Evolutionary conservation across 2,329 filamentous ascomycete genomes (phyloP).

Genomic region (Plectosphaerella sp.): DNA sequence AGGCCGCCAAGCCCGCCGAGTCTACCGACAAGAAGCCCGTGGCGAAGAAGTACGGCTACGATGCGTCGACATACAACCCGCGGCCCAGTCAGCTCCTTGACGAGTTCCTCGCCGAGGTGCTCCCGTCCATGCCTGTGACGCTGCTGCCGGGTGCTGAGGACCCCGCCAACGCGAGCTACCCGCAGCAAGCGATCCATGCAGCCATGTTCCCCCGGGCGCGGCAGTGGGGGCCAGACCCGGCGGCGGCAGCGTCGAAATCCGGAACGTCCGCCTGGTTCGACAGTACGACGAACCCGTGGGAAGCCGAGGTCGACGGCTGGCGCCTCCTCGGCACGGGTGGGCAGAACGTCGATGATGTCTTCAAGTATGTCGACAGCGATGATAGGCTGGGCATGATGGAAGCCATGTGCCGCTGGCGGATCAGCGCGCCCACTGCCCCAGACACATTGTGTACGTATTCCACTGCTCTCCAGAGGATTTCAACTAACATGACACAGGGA

Average conservation of each 20-base stretch:
- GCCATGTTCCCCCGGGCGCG: constrained; percentile 82
- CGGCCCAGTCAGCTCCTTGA: constrained; percentile 81
- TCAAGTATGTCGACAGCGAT: constrained; percentile 80
- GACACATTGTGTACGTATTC: constrained; percentile 79
- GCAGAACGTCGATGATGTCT: constrained; percentile 90
- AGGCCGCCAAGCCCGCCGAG: constrained; percentile 30
- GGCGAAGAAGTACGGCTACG: constrained; percentile 89
- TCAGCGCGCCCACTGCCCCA: constrained; percentile 86
- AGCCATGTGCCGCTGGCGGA: constrained; percentile 87
- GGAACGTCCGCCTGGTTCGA: constrained; percentile 62
- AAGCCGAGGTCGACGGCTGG: constrained; percentile 87
- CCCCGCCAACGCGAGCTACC: constrained; percentile 83
- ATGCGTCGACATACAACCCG: constrained; percentile 82
- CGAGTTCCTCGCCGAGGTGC: constrained; percentile 71
- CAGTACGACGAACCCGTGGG: constrained; percentile 87
- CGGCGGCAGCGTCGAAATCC: constrained; percentile 28
- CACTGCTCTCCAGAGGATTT: not conserved
- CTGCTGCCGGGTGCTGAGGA: constrained; percentile 80
- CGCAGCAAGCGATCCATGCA: constrained; percentile 88
- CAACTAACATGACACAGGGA: constrained; percentile 52
- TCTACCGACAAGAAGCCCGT: constrained; percentile 35
- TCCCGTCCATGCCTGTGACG: constrained; percentile 85
- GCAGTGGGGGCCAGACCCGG: constrained; percentile 61
- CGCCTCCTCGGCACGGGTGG: constrained; percentile 81
- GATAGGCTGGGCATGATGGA: constrained; percentile 88